Evolutionary conservation across 768 basidiomycete species (phyloP).

Genomic region (Cystobasidium tubakii): DNA sequence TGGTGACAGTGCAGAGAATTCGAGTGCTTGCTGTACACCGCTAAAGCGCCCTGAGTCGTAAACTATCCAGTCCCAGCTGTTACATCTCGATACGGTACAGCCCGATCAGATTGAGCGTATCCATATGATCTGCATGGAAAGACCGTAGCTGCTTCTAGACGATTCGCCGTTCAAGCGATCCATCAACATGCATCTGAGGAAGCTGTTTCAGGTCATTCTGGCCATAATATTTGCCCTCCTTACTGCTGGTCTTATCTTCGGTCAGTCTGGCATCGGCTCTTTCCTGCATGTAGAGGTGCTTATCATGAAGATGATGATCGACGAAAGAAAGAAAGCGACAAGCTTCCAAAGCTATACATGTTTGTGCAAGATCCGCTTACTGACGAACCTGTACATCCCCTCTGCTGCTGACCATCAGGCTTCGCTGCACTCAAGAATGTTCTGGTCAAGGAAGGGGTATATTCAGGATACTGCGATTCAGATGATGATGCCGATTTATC

Average conservation of each 20-base stretch:
- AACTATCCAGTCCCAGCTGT: too few species aligned
- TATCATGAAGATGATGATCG: neutral
- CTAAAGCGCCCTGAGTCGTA: too few species aligned
- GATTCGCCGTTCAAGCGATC: neutral
- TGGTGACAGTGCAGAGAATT: too few species aligned
- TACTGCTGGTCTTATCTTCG: slow-evolving; percentile 30
- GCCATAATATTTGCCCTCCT: neutral
- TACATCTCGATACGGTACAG: too few species aligned
- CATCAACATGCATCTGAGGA: neutral
- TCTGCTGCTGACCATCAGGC: neutral
- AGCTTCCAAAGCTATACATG: too few species aligned
- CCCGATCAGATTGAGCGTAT: neutral
- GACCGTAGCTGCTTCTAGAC: neutral
- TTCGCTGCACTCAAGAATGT: slow-evolving; percentile 32
- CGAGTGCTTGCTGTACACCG: too few species aligned
- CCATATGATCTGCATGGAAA: neutral
- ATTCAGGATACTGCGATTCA: slow-evolving; percentile 16
- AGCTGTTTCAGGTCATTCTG: slow-evolving; percentile 18
- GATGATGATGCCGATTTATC: slow-evolving; percentile 6
- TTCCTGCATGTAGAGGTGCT: neutral
- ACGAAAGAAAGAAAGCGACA: neutral
- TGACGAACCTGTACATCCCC: neutral
- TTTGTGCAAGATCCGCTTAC: neutral
- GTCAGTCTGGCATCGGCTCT: neutral
- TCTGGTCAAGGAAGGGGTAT: slow-evolving; percentile 26